phyloP scores from a whole-genome alignment of 2,329 filamentous ascomycete species.

The Decorospora gaudefroyi region DNA sequence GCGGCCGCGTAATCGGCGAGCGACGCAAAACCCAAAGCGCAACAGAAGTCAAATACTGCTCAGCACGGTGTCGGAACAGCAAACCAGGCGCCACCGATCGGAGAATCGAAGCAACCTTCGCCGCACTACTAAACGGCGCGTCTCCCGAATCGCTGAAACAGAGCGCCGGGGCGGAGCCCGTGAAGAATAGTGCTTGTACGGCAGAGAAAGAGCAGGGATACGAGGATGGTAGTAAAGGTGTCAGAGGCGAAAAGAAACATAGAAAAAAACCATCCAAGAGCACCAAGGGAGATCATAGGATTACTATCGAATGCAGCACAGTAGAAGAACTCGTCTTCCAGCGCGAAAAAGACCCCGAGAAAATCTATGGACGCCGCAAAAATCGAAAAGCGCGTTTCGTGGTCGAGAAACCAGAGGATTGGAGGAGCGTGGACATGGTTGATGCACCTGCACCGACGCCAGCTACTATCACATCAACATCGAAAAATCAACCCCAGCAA shows the following conservation, averaged over 20 bases:
- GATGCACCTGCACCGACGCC: constrained; percentile 25
- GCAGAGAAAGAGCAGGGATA: constrained; percentile 1
- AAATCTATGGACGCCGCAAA: constrained; percentile 52
- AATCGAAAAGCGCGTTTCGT: constrained; percentile 52
- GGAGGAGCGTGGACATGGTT: constrained; percentile 54
- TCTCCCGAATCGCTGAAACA: constrained; percentile 38
- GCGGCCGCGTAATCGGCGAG: constrained; percentile 60
- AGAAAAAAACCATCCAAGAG: constrained; percentile 35
- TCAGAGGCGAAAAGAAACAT: constrained; percentile 24
- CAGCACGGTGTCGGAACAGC: constrained; percentile 57
- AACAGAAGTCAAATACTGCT: constrained; percentile 61
- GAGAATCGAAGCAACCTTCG: constrained; percentile 59
- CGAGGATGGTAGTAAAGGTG: not conserved
- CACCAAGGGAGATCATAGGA: constrained; percentile 57
- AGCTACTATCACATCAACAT: constrained; percentile 3
- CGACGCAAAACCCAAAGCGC: constrained; percentile 40
- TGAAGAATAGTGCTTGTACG: not conserved
- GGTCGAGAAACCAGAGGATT: constrained; percentile 48
- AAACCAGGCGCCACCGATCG: constrained; percentile 58
- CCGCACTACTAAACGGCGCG: constrained; percentile 47
- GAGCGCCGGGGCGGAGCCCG: constrained; percentile 2
- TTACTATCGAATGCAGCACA: constrained; percentile 56
- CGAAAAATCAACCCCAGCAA: constrained; percentile 2
- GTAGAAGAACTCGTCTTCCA: constrained; percentile 59
- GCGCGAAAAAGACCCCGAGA: constrained; percentile 51